Percentiles rank a stretch among this genome's conserved stretches.
These are phyloP conservation scores for Ganoderma meredithae DNA, from an alignment of 1,284 basidiomycete species.

Conservation along the genomic window DNA sequence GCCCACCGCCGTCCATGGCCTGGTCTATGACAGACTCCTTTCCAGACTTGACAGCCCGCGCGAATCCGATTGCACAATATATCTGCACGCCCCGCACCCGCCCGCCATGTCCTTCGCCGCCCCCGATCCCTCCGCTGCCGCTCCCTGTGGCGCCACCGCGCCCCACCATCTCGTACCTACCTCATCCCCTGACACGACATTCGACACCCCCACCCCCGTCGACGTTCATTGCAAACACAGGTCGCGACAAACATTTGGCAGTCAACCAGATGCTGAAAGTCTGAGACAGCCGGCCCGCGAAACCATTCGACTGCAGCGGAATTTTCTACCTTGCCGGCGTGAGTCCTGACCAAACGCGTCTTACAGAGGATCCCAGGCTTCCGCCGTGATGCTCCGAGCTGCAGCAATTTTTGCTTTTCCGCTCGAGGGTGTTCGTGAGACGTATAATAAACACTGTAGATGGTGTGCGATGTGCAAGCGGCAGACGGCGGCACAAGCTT, in stretches of 20 bases:
- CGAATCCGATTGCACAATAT: constrained; percentile 9
- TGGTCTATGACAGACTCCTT: background rate
- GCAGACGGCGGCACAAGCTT: too few relatives aligned
- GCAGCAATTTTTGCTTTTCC: background rate
- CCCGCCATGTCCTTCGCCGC: background rate
- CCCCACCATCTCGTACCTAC: constrained; percentile 2
- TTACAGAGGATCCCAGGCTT: background rate
- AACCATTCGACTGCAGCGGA: background rate
- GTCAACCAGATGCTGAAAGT: background rate
- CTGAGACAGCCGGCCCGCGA: background rate
- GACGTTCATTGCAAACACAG: background rate
- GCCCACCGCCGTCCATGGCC: background rate
- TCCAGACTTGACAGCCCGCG: background rate
- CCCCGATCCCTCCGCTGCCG: background rate
- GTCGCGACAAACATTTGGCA: background rate
- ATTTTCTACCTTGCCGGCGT: background rate
- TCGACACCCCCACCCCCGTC: background rate
- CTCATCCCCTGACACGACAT: background rate
- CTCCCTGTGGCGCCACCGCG: constrained; percentile 1
- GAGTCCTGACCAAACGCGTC: background rate
- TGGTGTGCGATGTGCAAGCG: too few relatives aligned
- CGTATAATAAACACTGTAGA: too few relatives aligned
- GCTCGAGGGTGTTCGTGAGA: background rate
- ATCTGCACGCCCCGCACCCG: background rate
- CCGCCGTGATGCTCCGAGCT: background rate